phyloP scores from a whole-genome alignment of 2,329 filamentous ascomycete species.

The Aspergillus ochraceus region DNA sequence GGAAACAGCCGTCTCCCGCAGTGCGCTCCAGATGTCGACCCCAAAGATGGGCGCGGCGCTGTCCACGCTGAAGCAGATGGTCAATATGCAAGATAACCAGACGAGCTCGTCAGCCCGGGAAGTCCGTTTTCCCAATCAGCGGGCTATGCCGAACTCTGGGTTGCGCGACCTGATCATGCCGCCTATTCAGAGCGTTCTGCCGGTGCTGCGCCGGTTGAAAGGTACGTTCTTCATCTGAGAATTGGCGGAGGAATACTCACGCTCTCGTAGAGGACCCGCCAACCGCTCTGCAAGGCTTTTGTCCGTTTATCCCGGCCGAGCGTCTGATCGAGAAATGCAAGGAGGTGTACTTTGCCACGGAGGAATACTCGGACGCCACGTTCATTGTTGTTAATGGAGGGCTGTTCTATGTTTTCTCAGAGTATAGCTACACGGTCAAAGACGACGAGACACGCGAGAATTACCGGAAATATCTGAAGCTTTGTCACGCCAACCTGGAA shows the following conservation, averaged over 20 bases:
- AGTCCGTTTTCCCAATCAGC: conserved; percentile 29
- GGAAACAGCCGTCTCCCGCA: conserved; percentile 41
- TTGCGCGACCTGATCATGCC: conserved; percentile 39
- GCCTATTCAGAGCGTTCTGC: conserved; percentile 34
- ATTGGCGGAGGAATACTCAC: background rate
- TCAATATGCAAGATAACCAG: conserved; percentile 36
- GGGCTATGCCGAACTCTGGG: conserved; percentile 23
- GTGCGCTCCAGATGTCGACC: conserved; percentile 34
- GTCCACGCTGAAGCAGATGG: conserved; percentile 39
- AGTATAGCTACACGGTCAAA: conserved; percentile 24
- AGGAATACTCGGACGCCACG: conserved; percentile 41
- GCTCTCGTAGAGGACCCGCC: conserved; percentile 20
- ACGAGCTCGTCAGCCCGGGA: conserved; percentile 23
- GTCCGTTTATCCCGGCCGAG: conserved; percentile 34
- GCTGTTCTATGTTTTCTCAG: conserved; percentile 40
- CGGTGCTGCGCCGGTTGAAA: conserved; percentile 33
- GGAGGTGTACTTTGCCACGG: conserved; percentile 44
- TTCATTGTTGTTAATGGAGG: conserved; percentile 42
- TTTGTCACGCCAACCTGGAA: conserved; percentile 48
- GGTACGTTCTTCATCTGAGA: conserved; percentile 20
- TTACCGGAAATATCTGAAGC: conserved; percentile 29
- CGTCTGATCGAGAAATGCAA: conserved; percentile 42
- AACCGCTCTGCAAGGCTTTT: conserved; percentile 26
- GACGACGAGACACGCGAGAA: conserved; percentile 24
- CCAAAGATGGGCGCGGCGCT: conserved; percentile 42